Conservation (phyloP, 352 stramenopile genomes). For the Phytopythium helicoides region DNA sequence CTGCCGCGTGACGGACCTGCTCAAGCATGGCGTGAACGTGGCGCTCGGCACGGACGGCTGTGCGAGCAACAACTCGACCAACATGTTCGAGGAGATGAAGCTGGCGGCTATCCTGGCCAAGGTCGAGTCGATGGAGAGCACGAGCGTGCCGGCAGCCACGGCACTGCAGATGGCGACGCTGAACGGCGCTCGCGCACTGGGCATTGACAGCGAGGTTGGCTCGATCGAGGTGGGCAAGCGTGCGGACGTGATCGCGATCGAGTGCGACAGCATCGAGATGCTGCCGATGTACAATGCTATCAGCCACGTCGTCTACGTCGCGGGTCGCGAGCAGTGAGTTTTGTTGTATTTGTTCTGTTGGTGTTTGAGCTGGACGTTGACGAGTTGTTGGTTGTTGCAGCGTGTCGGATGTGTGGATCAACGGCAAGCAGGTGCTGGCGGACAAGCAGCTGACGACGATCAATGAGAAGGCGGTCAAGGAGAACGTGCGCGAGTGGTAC, state of each 20-base stretch:
- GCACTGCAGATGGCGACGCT: constrained; percentile 88
- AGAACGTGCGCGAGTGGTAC: constrained; percentile 56
- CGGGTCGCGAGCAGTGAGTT: constrained; percentile 65
- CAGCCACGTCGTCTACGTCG: constrained; percentile 86
- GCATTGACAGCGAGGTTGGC: constrained; percentile 75
- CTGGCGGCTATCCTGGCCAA: constrained; percentile 85
- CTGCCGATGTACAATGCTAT: constrained; percentile 88
- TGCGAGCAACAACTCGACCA: constrained; percentile 88
- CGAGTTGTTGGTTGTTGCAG: constrained; percentile 12
- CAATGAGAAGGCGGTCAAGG: constrained; percentile 60
- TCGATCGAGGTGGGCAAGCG: constrained; percentile 85
- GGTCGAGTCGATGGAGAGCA: constrained; percentile 61
- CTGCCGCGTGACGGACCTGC: constrained; percentile 67
- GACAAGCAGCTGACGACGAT: constrained; percentile 76
- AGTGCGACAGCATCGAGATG: constrained; percentile 82
- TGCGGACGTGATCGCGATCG: constrained; percentile 81
- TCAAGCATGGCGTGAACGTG: constrained; percentile 84
- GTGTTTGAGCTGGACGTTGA: neutral
- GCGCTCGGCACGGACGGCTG: constrained; percentile 85
- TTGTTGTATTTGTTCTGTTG: neutral
- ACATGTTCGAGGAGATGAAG: constrained; percentile 91
- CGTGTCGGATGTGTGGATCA: constrained; percentile 90
- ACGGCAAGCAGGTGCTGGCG: constrained; percentile 75
- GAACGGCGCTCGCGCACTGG: constrained; percentile 86
- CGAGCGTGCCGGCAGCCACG: constrained; percentile 46